These are phyloP conservation scores for Candida ovalis DNA, from an alignment of 805 yeast species.

Conservation along the genomic window DNA sequence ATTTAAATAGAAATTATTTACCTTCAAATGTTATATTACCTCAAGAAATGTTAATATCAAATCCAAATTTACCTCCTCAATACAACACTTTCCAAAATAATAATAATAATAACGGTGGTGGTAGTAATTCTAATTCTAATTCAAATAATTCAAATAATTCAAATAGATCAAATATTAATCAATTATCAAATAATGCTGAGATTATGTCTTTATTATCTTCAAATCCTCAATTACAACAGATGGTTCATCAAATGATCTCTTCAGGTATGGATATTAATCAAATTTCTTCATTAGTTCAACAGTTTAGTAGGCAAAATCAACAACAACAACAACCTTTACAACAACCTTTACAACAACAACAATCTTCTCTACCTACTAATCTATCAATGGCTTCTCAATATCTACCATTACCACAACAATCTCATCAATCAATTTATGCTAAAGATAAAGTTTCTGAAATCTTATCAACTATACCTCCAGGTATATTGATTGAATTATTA, in stretches of 20 bases:
- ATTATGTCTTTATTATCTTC: constrained; percentile 23
- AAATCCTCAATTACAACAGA: constrained; percentile 32
- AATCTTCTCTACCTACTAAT: constrained; percentile 40
- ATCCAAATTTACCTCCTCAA: constrained; percentile 22
- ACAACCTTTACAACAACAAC: not conserved
- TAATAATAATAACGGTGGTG: not conserved
- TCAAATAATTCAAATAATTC: not conserved
- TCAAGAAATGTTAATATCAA: constrained; percentile 36
- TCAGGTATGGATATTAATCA: constrained; percentile 35
- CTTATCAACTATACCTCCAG: constrained; percentile 63
- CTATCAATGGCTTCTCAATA: constrained; percentile 51
- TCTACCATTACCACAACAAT: constrained; percentile 46
- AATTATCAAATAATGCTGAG: constrained; percentile 15
- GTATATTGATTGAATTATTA: constrained; percentile 63
- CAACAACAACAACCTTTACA: constrained; percentile 11
- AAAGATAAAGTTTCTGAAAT: constrained; percentile 61
- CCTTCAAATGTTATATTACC: constrained; percentile 62
- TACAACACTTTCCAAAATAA: constrained; percentile 18
- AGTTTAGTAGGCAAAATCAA: constrained; percentile 22
- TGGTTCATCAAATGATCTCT: constrained; percentile 34
- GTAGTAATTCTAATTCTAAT: constrained; percentile 1
- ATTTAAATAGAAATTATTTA: constrained; percentile 40
- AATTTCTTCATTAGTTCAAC: constrained; percentile 27
- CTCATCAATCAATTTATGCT: constrained; percentile 32
- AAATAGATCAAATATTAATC: constrained; percentile 7